These are phyloP conservation scores for Oldenlandia corymbosa DNA, from an alignment of 257 asterid species.

Conservation along the genomic window DNA sequence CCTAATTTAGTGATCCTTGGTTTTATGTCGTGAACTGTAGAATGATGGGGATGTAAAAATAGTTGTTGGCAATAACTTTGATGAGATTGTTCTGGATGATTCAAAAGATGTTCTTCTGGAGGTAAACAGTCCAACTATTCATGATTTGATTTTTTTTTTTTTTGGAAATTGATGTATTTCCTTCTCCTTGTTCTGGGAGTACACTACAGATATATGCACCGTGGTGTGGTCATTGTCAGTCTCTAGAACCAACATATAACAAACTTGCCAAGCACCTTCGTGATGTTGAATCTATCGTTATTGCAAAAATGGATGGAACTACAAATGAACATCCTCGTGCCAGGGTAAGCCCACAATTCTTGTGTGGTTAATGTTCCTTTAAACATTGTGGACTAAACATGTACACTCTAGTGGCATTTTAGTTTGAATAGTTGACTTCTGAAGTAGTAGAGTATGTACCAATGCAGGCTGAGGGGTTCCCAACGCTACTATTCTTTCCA, in stretches of 20 bases:
- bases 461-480: slow-evolving; percentile 87
- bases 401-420: not conserved
- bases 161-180: not conserved
- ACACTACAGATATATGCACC: slow-evolving; percentile 74
- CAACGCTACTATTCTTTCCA: slow-evolving; percentile 88
- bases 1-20: slow-evolving; percentile 8
- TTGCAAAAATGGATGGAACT: slow-evolving; percentile 97
- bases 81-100: slow-evolving; percentile 46
- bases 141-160: not conserved
- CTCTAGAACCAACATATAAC: slow-evolving; percentile 87
- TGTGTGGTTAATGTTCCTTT: not conserved
- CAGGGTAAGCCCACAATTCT: slow-evolving; percentile 52
- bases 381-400: not conserved
- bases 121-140: slow-evolving; percentile 33
- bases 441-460: not conserved
- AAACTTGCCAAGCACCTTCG: slow-evolving; percentile 84
- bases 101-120: slow-evolving; percentile 94
- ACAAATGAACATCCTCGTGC: slow-evolving; percentile 83
- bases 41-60: slow-evolving; percentile 78
- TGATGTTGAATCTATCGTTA: slow-evolving; percentile 54
- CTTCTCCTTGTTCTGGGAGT: too few species aligned
- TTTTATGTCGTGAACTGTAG: slow-evolving; percentile 2
- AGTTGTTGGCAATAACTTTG: slow-evolving; percentile 33
- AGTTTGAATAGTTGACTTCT: not conserved
- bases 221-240: slow-evolving; percentile 96